Conservation (phyloP, 768 basidiomycete species). For the Leccinum subgranulosum region DNA sequence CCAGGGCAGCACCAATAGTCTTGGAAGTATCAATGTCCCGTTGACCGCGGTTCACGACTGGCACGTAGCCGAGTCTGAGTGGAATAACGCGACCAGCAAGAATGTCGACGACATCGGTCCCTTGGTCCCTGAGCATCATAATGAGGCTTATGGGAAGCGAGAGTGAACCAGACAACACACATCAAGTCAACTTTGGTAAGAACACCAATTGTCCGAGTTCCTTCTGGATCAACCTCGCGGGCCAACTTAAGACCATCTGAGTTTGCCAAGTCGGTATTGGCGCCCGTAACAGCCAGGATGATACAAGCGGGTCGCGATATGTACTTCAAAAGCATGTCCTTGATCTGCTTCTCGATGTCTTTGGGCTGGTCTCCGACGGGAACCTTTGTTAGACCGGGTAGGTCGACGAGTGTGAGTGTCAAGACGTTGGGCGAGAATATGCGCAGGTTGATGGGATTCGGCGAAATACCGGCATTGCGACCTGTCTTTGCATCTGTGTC, state of each 20-base stretch:
- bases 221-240: constrained; percentile 95
- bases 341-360: constrained; percentile 97
- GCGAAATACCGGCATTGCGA: constrained; percentile 97
- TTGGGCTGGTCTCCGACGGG: constrained; percentile 95
- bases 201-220: constrained; percentile 95
- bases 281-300: constrained; percentile 92
- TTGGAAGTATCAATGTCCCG: constrained; percentile 93
- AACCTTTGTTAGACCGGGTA: constrained; percentile 94
- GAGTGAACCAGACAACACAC: constrained; percentile 46
- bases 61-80: constrained; percentile 93
- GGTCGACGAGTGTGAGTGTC: constrained; percentile 94
- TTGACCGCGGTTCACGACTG: constrained; percentile 98
- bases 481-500: constrained; percentile 99
- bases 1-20: constrained; percentile 80
- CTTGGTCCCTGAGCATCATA: constrained; percentile 71
- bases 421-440: constrained; percentile 97
- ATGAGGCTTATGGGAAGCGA: constrained; percentile 4
- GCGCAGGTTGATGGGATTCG: constrained; percentile 94
- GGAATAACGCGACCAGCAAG: constrained; percentile 97
- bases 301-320: constrained; percentile 96
- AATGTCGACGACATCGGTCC: constrained; percentile 98
- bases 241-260: constrained; percentile 97
- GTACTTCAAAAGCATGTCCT: constrained; percentile 94
- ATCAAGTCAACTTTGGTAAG: constrained; percentile 98
- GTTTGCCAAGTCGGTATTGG: constrained; percentile 97